Evolutionary conservation across 805 yeast genomes (phyloP), one percentile per base, ranked within the genome.

Genomic region (Ogataea populi-albae): DNA sequence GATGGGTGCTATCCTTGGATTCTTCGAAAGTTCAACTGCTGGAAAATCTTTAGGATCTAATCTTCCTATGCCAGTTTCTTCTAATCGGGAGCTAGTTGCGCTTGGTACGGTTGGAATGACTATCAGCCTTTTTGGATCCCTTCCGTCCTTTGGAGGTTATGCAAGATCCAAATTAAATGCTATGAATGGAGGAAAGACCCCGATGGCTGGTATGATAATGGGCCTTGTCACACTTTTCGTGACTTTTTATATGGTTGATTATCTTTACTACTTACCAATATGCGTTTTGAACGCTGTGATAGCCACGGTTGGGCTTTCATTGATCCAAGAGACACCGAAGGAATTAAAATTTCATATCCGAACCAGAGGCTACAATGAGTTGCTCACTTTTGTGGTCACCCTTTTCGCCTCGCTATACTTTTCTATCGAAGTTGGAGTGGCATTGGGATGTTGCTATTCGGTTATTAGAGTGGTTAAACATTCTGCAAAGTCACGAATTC

Each of bases 131-230:
- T 57, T 77, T 36, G 83, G 86, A 27, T 83, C 88, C 0, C 64
- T 91, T 11, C 97, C 98, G 0, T 77, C 95, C 0, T 89, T 89
- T 68, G 98, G 98, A 7, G 98, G 98, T 0, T 91, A 89, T 54
- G 98, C 96, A 2, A 73, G 98, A 51, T 83, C 95, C 12, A 88
- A 85, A 52, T 80, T 91, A 40, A 91, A 91, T 62, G 83, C 89
- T 1, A 65, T 87, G 34, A 78, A 88, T 10, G 96, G 96, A 4
- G 98, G 94, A 0, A 77, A 76, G 45, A 85, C 96, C 0, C 89
- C 89, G 8, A 66, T 81, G 55, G 75, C 93, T n/a, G 95, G 95
- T 0, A 77, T 79, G 4, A 73, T 85, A 8, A 82, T 89, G 81
- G 91, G 95, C 0, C n/a, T 75, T 2, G 66, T 81, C 4, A 81